phyloP scores from a whole-genome alignment of 2,329 filamentous ascomycete species.

The Leptographium lundbergii region DNA sequence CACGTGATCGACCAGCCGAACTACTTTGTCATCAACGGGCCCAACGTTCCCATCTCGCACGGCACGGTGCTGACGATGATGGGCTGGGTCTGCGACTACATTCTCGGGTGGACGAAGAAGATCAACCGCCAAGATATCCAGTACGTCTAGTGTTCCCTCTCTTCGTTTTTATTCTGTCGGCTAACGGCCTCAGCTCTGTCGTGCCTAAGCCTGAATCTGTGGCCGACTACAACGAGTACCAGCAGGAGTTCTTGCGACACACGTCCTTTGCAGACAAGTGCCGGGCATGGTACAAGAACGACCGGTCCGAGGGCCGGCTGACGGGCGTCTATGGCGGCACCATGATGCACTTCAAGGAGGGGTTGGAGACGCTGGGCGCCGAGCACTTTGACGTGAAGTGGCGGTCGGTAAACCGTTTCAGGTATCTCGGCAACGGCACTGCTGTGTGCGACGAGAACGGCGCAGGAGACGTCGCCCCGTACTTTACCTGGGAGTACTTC shows the following conservation, averaged over 20 bases:
- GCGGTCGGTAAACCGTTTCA: not conserved
- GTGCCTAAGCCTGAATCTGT: constrained; percentile 1
- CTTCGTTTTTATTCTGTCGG: not conserved
- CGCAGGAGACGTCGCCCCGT: not conserved
- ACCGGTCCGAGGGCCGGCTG: constrained; percentile 9
- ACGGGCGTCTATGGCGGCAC: not conserved
- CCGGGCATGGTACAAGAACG: constrained; percentile 21
- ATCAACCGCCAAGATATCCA: not conserved
- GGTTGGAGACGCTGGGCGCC: not conserved
- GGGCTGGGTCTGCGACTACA: constrained; percentile 20
- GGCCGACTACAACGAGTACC: constrained; percentile 15
- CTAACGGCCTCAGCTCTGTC: constrained; percentile 7
- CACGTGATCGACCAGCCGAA: not conserved
- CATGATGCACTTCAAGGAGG: constrained; percentile 1
- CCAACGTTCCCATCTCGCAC: constrained; percentile 1
- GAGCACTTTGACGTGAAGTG: constrained; percentile 1
- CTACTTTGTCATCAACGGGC: constrained; percentile 2
- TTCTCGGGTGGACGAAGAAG: constrained; percentile 20
- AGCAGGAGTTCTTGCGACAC: constrained; percentile 18
- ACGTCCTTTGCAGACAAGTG: constrained; percentile 18
- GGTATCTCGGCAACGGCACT: not conserved
- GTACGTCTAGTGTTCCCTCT: not conserved
- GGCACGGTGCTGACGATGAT: constrained; percentile 1
- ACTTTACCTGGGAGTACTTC: not conserved
- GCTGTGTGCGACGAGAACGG: not conserved